Conservation (phyloP, 495 filamentous ascomycete genomes). For the Friedmanniomyces endolithicus region DNA sequence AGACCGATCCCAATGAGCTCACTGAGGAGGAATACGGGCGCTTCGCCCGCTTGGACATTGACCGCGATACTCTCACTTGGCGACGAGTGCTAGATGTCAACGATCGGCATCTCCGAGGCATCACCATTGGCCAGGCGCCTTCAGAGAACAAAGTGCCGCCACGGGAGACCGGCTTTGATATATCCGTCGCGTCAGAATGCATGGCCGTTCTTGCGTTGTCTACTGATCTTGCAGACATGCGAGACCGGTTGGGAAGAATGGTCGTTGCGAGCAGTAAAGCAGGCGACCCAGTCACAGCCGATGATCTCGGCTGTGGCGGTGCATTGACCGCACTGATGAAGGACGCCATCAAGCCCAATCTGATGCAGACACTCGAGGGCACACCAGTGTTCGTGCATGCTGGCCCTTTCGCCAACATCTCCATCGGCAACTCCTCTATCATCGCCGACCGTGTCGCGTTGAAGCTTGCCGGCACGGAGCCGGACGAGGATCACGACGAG, state of each 20-base stretch:
- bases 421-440: conserved; percentile 88
- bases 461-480: conserved; percentile 90
- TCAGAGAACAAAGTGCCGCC: conserved; percentile 73
- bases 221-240: conserved; percentile 77
- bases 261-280: conserved; percentile 77
- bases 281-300: conserved; percentile 88
- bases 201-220: conserved; percentile 96
- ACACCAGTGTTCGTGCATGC: conserved; percentile 96
- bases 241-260: conserved; percentile 88
- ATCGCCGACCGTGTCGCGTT: conserved; percentile 89
- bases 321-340: conserved; percentile 90
- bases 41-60: conserved; percentile 89
- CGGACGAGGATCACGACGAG: conserved; percentile 66
- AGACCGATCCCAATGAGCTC: conserved; percentile 81
- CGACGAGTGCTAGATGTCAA: conserved; percentile 92
- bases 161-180: conserved; percentile 86
- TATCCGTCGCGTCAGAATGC: conserved; percentile 92
- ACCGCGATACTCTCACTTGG: conserved; percentile 96
- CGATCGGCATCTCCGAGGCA: conserved; percentile 77
- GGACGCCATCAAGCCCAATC: conserved; percentile 95
- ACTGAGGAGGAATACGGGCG: conserved; percentile 75
- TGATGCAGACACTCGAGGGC: conserved; percentile 96
- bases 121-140: conserved; percentile 74
- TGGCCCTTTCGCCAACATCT: conserved; percentile 95
- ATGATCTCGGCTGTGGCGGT: conserved; percentile 86